These are phyloP conservation scores for Penicillium riverlandense DNA, from an alignment of 495 filamentous ascomycete species.

Conservation along the genomic window DNA sequence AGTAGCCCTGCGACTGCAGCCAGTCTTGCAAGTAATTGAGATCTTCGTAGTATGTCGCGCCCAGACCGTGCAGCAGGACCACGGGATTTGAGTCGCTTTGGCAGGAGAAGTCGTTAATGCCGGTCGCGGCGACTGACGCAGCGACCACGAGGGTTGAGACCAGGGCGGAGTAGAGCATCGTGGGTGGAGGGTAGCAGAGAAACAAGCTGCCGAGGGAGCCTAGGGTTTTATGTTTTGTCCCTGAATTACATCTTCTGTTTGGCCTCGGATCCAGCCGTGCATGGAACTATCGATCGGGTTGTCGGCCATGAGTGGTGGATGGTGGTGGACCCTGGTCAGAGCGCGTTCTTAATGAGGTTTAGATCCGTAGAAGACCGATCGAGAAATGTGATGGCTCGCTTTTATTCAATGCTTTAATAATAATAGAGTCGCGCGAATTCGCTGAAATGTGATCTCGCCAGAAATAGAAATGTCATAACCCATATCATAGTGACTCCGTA, in stretches of 20 bases:
- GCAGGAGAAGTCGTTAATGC: constrained; percentile 37
- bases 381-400: too few species aligned
- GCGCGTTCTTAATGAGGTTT: neutral
- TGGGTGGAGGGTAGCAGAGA: neutral
- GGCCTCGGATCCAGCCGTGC: constrained; percentile 7
- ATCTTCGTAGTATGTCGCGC: constrained; percentile 44
- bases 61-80: constrained; percentile 46
- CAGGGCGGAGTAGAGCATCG: constrained; percentile 14
- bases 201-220: neutral
- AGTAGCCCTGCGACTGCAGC: constrained; percentile 43
- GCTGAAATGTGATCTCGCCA: too few species aligned
- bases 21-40: constrained; percentile 45
- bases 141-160: constrained; percentile 10
- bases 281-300: constrained; percentile 16
- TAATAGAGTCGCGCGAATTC: neutral
- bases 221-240: too few species aligned
- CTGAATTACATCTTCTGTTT: neutral
- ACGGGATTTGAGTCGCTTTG: constrained; percentile 36
- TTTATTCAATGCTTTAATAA: neutral
- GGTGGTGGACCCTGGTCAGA: neutral
- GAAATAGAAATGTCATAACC: too few species aligned
- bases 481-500: too few species aligned
- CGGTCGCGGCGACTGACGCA: constrained; percentile 12
- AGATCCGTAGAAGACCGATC: constrained; percentile 2
- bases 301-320: neutral